Evolutionary conservation across 2,329 filamentous ascomycete species (phyloP), one percentile per base, ranked within the genome.

Genomic region (Ceratocystis variospora): DNA sequence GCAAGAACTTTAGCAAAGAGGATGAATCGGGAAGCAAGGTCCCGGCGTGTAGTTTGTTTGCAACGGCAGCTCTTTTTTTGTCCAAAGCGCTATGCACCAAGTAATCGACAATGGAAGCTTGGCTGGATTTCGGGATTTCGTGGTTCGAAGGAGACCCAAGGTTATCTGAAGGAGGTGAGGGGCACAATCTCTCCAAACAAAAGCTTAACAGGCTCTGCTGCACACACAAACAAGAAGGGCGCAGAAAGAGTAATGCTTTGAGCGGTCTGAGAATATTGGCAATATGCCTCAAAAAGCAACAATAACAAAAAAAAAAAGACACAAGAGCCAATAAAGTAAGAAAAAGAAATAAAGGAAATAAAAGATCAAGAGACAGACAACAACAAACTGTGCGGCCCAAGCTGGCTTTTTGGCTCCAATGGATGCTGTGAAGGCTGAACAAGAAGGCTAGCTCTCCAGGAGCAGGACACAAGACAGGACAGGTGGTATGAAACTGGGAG

Each of bases 401-500:
- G 55, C 55, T 59, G 55, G 55, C 55, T 59, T 59, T 41, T 37
- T 31, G 28, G 28, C 33, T 37, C 28, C 55, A 17, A 31, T 19
- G 19, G 31, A 33, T 37, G 55, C 19, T 59, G 25, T n/a, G 55
- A 33, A 41, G 55, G 28, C 33, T n/a, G 55, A 2, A 59, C 19
- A 31, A n/a, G 28, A 59, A 59, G 55, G 28, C 55, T 59, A 59
- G 55, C 28, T 37, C 28, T 59, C 55, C 33, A 15, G 37, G 37
- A 41, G 12, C 12, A 41, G 37, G 37, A 41, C 55, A n/a, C 31
- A 59, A 25, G 55, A 59, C 55, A 57, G 64, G 61, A 63, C 61
- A 63, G 61, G 61, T 63, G 61, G 61, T 63, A 63, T 63, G 61
- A 63, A 63, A 28, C 12, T 19, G 55, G 17, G 55, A 53, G 48